Percentiles rank a stretch among this genome's conserved stretches.
These are phyloP conservation scores for Kurtzmaniella quercitrusa DNA, from an alignment of 1,139 yeast species.

Conservation along the genomic window DNA sequence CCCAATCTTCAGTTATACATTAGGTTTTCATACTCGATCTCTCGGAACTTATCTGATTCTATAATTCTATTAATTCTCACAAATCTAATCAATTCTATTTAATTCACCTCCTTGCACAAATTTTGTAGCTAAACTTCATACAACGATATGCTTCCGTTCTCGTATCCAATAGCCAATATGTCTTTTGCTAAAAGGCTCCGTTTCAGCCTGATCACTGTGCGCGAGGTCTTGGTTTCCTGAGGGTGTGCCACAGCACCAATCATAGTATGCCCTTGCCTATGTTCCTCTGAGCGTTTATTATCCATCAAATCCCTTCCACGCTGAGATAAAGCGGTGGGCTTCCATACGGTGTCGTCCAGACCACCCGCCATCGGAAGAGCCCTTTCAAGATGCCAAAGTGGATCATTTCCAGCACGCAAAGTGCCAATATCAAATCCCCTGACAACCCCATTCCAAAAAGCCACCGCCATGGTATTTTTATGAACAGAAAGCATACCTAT, in stretches of 20 bases:
- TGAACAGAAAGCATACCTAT: constrained; percentile 10
- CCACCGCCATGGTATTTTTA: constrained; percentile 16
- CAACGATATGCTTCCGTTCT: constrained; percentile 33
- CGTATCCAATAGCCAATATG: constrained; percentile 32
- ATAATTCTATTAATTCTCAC: background rate
- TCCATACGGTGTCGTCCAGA: constrained; percentile 10
- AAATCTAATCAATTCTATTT: background rate
- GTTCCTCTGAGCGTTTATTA: background rate
- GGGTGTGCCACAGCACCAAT: constrained; percentile 7
- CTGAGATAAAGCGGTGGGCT: constrained; percentile 2
- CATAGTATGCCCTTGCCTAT: background rate
- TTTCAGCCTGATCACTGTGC: constrained; percentile 13
- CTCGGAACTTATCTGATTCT: background rate
- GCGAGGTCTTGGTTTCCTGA: constrained; percentile 15
- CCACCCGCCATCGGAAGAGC: constrained; percentile 15
- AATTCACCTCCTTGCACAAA: background rate
- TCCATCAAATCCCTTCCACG: background rate
- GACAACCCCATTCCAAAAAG: constrained; percentile 41
- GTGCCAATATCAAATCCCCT: constrained; percentile 17
- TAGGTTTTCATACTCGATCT: background rate
- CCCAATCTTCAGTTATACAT: constrained; percentile 1
- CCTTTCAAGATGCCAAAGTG: constrained; percentile 8
- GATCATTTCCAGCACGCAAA: background rate
- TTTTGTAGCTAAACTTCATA: constrained; percentile 16
- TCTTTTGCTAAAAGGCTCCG: constrained; percentile 10